Evolutionary conservation across 352 stramenopile species (phyloP).

Genomic region (Pythium grandisporangium): DNA sequence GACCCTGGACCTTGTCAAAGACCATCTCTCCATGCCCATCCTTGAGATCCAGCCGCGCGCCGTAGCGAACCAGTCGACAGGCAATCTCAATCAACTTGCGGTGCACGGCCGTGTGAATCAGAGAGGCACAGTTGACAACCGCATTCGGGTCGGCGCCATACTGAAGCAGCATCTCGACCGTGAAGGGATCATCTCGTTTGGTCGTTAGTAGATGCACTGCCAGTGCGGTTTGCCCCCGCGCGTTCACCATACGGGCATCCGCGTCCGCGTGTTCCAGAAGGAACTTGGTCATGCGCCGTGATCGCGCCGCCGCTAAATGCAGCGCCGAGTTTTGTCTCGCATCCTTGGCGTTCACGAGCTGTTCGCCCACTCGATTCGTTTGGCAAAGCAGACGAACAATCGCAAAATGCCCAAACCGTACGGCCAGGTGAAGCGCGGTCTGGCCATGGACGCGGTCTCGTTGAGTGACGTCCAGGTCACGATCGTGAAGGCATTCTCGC

Average conservation of each 20-base stretch:
- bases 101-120: constrained; percentile 72
- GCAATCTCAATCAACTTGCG: constrained; percentile 64
- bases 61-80: constrained; percentile 64
- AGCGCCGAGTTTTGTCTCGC: constrained; percentile 68
- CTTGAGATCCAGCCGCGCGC: constrained; percentile 67
- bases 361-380: constrained; percentile 36
- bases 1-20: constrained; percentile 77
- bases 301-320: constrained; percentile 73
- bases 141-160: constrained; percentile 70
- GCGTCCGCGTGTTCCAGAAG: constrained; percentile 58
- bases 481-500: constrained; percentile 41
- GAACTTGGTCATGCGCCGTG: constrained; percentile 75
- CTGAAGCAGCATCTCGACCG: constrained; percentile 72
- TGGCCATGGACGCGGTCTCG: constrained; percentile 66
- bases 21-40: constrained; percentile 71
- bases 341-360: constrained; percentile 67
- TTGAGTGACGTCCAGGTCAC: constrained; percentile 47
- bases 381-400: constrained; percentile 62
- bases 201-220: constrained; percentile 73
- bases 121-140: constrained; percentile 43
- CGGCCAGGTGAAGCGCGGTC: constrained; percentile 69
- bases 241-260: constrained; percentile 48
- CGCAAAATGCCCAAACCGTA: constrained; percentile 71
- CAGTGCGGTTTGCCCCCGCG: constrained; percentile 62
- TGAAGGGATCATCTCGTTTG: constrained; percentile 64